phyloP scores from a whole-genome alignment of 2,329 filamentous ascomycete species.

The Penicillium brevicompactum region DNA sequence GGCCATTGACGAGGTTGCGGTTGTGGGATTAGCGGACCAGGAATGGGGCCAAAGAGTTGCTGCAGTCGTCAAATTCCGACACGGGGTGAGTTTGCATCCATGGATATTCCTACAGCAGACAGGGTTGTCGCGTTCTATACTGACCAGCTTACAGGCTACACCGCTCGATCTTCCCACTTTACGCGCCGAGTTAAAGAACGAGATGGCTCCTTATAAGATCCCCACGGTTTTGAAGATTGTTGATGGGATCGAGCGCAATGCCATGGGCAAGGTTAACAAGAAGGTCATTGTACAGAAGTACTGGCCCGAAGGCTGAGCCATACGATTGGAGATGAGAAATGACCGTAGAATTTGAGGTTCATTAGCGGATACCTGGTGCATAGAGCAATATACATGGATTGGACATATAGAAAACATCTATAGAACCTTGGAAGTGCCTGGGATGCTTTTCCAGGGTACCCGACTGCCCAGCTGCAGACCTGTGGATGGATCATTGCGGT shows the following conservation, averaged over 20 bases:
- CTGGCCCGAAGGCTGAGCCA: constrained; percentile 28
- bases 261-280: constrained; percentile 80
- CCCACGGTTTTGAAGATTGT: constrained; percentile 85
- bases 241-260: constrained; percentile 56
- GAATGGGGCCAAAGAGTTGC: constrained; percentile 59
- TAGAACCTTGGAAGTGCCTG: too few relatives aligned
- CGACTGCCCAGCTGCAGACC: too few relatives aligned
- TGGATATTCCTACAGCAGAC: too few relatives aligned
- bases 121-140: not conserved
- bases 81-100: constrained; percentile 30
- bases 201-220: constrained; percentile 85
- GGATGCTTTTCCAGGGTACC: too few relatives aligned
- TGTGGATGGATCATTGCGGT: too few relatives aligned
- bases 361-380: not conserved
- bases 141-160: constrained; percentile 20
- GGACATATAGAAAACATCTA: not conserved
- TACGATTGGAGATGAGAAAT: not conserved
- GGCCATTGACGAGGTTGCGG: constrained; percentile 54
- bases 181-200: constrained; percentile 38
- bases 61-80: constrained; percentile 50
- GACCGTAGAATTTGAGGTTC: not conserved
- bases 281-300: constrained; percentile 43
- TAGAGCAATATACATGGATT: not conserved
- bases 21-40: constrained; percentile 56
- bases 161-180: constrained; percentile 34